A percentile compares a stretch with the other conserved stretches of the same genome.
Evolutionary conservation across 257 asterid genomes (phyloP).

Genomic region (Solanum chmielewskii): DNA sequence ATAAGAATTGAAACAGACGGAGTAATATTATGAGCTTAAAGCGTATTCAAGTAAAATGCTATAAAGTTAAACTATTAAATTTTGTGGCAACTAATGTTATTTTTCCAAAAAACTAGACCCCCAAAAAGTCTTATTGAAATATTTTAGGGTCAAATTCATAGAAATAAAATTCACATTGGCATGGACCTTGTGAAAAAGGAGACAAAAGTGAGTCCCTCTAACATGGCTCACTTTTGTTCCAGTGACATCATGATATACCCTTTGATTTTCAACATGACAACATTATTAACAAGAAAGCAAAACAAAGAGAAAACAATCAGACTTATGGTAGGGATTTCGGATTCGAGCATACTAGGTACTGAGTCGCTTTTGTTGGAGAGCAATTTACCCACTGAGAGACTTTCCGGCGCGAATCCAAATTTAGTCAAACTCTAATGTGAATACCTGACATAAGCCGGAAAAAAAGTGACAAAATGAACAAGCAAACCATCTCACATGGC

Average conservation of each 20-base stretch:
- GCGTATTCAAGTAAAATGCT: not conserved
- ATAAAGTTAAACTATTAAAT: not conserved
- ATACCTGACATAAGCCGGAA: fast-evolving
- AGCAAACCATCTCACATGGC: not conserved
- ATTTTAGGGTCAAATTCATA: not conserved
- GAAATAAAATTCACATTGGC: not conserved
- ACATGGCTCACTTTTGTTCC: not conserved
- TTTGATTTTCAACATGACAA: not conserved
- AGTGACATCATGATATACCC: not conserved
- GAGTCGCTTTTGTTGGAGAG: not conserved
- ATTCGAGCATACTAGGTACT: fast-evolving
- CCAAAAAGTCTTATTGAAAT: not conserved
- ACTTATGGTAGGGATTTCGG: fast-evolving
- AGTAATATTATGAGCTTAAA: not conserved
- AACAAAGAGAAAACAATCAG: not conserved
- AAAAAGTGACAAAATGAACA: not conserved
- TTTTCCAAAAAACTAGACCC: not conserved
- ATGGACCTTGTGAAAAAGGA: not conserved
- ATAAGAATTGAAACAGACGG: not conserved
- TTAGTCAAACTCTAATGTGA: too few relatives aligned
- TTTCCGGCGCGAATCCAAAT: fast-evolving
- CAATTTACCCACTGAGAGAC: fast-evolving
- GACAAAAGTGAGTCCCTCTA: not conserved
- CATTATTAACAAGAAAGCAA: not conserved
- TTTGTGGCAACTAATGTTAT: not conserved